Evolutionary conservation across 2,329 filamentous ascomycete species (phyloP), one percentile per base, ranked within the genome.

Genomic region (Trichoderma gracile): DNA sequence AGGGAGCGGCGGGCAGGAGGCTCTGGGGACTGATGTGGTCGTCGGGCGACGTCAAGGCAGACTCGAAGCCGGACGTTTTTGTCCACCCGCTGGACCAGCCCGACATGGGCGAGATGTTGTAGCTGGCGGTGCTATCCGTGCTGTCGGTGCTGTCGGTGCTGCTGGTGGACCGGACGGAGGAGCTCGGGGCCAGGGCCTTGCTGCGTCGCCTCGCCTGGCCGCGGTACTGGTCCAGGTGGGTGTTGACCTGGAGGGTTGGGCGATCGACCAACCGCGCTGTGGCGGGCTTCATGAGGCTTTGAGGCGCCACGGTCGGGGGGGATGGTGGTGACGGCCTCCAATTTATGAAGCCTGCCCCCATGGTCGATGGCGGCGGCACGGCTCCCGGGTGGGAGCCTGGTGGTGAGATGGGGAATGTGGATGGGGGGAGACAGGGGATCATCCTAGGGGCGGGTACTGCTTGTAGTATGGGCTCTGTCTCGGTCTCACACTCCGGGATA

Each of bases 101-200:
- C 9, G 82, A 84, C 43, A 80, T 72, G 10, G 82, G 80, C 7
- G 82, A 84, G 58, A 84, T 76, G 33, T 78, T 75, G 66, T 77
- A 75, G 71, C 77, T 76, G 63, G 75, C 71, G 53, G 73, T 75
- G 74, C 74, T 74, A 66, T 76, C 66, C 67, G 73, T 76, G 56
- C 72, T 77, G 49, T 71, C 72, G 63, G 78, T 81, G 70, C 77
- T 76, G 66, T 73, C 70, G 38, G 75, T 76, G 72, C 75, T 74
- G 71, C 76, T 69, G 70, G 75, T 82, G 7, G 81, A 83, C 55
- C 81, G 75, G 38, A 83, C 78, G 9, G 81, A 83, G 6, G 78
- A 79, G 70, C 80, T 82, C 0, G 79, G 81, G 3, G 78, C 80
- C 30, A 83, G 73, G 46, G 75, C 72, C 68, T 78, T 81, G 71